Evolutionary conservation across 2,329 filamentous ascomycete genomes (phyloP), one percentile per base, ranked within the genome.

Genomic region (Clonostachys chloroleuca): DNA sequence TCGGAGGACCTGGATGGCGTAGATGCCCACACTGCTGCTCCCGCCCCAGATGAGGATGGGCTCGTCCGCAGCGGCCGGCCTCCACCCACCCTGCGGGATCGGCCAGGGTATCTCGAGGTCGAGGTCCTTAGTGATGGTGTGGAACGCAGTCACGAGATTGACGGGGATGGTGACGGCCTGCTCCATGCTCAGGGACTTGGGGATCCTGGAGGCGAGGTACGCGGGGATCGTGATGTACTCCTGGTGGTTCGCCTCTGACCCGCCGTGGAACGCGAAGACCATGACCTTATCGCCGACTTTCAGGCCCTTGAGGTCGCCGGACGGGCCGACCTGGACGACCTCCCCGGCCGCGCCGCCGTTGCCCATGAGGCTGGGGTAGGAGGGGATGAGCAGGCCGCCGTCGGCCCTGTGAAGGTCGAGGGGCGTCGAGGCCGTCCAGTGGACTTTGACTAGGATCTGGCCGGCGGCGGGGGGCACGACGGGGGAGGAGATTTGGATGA

Each of bases 371-470:
- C 72, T 66, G 1, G 80, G 80, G 20, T 71, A 65, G 10, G 61
- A 62, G 30, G 65, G 55, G 12, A 82, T 68, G 12, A 83, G 58
- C 0, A 85, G 64, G 1, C 78, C 79, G 35, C 81, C 80, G 54
- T 84, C 80, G 41, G 78, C 77, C 49, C 80, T 74, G 60, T 85
- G 82, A 6, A 85, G 64, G 53, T 85, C 80, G 0, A 85, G 65
- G 0, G 82, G 82, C 2, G 77, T 80, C 2, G 80, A 82, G 3
- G 79, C 73, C 3, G 78, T 81, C 77, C 78, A 85, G 48, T 74
- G 64, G 10, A 80, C 74, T 24, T 67, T 71, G 39, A 85, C 62
- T 14, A 74, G 68, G 34, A 82, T 71, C 59, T 85, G 74, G 35
- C 73, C 68, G 2, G 59, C 56, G 2, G 53, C 49, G 0, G 74